phyloP scores from a whole-genome alignment of 2,329 filamentous ascomycete genomes.

The Ophioceras dolichostomum region DNA sequence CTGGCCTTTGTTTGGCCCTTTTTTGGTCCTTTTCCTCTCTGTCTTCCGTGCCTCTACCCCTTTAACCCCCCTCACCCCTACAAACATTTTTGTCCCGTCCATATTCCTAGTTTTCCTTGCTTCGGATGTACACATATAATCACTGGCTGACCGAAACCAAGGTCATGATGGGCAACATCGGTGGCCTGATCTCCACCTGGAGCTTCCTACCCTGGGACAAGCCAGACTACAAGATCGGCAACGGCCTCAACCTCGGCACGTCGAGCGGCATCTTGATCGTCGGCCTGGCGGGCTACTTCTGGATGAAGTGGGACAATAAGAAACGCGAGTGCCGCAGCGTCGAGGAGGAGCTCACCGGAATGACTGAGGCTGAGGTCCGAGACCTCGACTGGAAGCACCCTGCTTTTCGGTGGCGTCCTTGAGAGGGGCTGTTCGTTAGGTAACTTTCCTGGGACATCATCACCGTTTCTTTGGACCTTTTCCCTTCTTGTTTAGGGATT shows the following conservation, averaged over 20 bases:
- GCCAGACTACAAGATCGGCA: conserved; percentile 54
- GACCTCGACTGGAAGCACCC: conserved; percentile 57
- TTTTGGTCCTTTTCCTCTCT: background rate
- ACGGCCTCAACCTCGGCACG: conserved; percentile 54
- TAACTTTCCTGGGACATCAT: no score
- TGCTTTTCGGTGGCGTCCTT: conserved; percentile 42
- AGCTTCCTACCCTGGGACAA: conserved; percentile 46
- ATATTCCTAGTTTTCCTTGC: no score
- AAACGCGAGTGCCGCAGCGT: conserved; percentile 37
- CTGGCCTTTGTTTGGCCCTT: no score
- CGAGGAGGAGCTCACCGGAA: conserved; percentile 40
- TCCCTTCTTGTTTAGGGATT: no score
- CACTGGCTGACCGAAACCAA: background rate
- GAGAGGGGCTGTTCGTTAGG: no score
- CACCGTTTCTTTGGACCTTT: no score
- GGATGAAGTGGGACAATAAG: conserved; percentile 49
- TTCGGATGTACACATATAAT: no score
- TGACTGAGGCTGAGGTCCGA: conserved; percentile 36
- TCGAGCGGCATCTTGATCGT: conserved; percentile 37
- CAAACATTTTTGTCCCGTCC: no score
- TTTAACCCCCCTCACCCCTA: no score
- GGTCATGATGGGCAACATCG: conserved; percentile 56
- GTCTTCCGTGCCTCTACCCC: background rate
- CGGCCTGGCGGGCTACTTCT: conserved; percentile 33
- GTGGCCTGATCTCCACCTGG: conserved; percentile 42